phyloP scores from a whole-genome alignment of 352 stramenopile genomes.

The Globisporangium apiculatum region DNA sequence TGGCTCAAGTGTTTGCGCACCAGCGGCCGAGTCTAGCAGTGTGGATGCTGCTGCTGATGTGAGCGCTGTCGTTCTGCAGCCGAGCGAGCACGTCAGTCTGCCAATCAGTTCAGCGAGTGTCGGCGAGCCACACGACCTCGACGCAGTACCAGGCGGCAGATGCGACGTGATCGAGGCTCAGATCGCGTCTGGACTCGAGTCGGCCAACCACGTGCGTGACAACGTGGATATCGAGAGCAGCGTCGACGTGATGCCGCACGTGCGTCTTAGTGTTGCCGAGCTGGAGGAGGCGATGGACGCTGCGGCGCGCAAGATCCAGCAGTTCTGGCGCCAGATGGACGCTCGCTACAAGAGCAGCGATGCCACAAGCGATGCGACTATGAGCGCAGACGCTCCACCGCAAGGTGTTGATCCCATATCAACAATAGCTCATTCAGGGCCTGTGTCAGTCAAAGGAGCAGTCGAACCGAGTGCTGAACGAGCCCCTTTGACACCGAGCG shows the following conservation, averaged over 20 bases:
- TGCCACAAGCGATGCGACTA: not conserved
- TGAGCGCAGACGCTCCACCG: no score
- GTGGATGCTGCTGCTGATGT: no score
- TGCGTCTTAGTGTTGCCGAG: conserved; percentile 5
- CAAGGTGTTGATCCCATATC: no score
- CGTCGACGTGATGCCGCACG: not conserved
- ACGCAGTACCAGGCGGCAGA: no score
- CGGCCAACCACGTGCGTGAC: not conserved
- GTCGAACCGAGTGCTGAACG: not conserved
- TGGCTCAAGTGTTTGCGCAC: no score
- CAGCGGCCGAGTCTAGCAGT: no score
- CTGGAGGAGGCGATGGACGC: conserved; percentile 10
- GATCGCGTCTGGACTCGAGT: conserved; percentile 5
- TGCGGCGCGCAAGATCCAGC: conserved; percentile 13
- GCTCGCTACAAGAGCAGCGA: conserved; percentile 1
- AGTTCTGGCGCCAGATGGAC: conserved; percentile 15
- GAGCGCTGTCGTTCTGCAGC: no score
- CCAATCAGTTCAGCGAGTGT: no score
- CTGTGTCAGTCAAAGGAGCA: no score
- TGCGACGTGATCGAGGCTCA: not conserved
- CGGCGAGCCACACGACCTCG: no score
- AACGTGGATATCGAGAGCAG: not conserved
- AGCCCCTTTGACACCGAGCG: not conserved
- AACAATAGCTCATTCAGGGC: no score
- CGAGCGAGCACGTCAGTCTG: no score